A percentile compares a stretch with the other conserved stretches of the same genome.
Conservation (phyloP, 202 grass and related monocot genomes). For the Zoysia matrella region DNA sequence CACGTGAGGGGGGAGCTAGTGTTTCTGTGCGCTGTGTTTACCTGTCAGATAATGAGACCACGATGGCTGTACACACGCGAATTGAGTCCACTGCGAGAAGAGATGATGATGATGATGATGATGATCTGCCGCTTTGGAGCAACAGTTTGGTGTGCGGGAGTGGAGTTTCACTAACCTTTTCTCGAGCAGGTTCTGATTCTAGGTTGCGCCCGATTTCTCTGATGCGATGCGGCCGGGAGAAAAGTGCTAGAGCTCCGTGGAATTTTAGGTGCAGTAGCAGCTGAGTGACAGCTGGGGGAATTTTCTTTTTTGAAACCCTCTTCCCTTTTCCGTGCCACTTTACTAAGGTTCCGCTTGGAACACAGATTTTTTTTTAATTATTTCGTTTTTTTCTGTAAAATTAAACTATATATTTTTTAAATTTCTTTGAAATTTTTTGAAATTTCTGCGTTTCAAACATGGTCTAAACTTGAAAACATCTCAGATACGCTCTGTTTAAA, state of each 20-base stretch:
- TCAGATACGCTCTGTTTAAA: too few relatives aligned
- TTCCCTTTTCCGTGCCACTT: not conserved
- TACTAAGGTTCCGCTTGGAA: too few relatives aligned
- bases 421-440: too few relatives aligned
- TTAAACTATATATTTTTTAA: too few relatives aligned
- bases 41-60: not conserved
- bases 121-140: not conserved
- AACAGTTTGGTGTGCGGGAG: conserved; percentile 1
- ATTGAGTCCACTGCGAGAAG: too few relatives aligned
- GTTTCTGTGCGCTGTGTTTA: conserved; percentile 51
- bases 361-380: not conserved
- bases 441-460: too few relatives aligned
- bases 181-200: conserved; percentile 18
- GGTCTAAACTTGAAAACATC: too few relatives aligned
- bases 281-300: not conserved
- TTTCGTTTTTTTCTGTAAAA: too few relatives aligned
- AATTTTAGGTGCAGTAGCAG: not conserved
- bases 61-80: too few relatives aligned
- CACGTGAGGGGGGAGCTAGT: not conserved
- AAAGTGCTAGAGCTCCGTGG: not conserved
- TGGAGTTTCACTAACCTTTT: not conserved
- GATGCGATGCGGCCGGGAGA: not conserved
- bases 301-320: not conserved
- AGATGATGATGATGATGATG: not conserved
- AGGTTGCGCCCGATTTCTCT: not conserved